These are phyloP conservation scores for Paramecium sonneborni DNA, from an alignment of 73 alveolate genomes.

Conservation along the genomic window DNA sequence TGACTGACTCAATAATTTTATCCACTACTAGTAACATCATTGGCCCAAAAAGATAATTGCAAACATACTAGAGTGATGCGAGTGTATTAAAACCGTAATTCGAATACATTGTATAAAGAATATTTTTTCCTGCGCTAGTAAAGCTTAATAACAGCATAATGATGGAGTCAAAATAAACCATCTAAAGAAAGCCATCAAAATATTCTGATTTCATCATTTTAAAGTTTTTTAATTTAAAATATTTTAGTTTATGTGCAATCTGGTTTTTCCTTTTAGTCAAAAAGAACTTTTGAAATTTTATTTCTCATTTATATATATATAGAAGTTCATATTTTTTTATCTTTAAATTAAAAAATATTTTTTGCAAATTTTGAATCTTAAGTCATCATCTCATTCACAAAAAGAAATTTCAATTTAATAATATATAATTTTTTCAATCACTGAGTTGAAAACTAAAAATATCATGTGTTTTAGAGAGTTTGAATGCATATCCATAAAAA, in stretches of 20 bases:
- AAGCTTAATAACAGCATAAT: slow-evolving; percentile 7
- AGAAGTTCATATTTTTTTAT: too few species aligned
- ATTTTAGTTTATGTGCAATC: background rate
- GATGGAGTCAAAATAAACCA: background rate
- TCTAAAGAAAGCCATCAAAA: background rate
- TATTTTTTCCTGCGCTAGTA: slow-evolving; percentile 51
- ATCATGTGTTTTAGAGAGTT: too few species aligned
- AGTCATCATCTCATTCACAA: too few species aligned
- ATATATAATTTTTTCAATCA: too few species aligned
- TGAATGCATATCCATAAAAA: too few species aligned
- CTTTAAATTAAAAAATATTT: too few species aligned
- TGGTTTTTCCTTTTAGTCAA: too few species aligned
- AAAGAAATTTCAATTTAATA: too few species aligned
- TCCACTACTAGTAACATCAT: background rate
- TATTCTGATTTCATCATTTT: background rate
- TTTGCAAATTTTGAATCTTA: too few species aligned
- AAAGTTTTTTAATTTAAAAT: background rate
- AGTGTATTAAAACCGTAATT: background rate
- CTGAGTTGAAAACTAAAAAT: too few species aligned
- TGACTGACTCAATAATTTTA: background rate
- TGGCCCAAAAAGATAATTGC: slow-evolving; percentile 52
- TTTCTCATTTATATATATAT: too few species aligned
- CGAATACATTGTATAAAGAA: background rate
- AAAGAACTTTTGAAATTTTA: too few species aligned
- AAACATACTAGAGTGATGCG: slow-evolving; percentile 23